Base-by-base conservation (phyloP, 169 alveolate species). In the Babesia ovata region DNA sequence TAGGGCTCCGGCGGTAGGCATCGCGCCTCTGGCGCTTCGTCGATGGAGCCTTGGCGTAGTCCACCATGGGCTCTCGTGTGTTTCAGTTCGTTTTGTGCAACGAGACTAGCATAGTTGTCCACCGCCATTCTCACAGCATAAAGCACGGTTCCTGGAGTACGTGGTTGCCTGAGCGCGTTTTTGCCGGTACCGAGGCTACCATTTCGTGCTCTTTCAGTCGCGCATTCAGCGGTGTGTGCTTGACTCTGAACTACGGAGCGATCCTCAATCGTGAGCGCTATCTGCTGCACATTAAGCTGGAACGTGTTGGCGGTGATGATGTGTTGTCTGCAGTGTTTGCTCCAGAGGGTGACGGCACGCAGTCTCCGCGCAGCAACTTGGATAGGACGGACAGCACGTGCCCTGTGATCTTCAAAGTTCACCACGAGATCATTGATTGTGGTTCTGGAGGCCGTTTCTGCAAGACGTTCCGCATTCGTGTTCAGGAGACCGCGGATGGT, bases 121-220 rank as follows among this genome's bases (percentile, higher is more conserved):
- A 61, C 53, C 74, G 90, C 19, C 56, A 73, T 50, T 44, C 62
- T 1, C 86, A 73, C 36, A 75, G 48, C 67, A 33, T 83, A 21
- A 11, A 44, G 42, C 90, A 83, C 48, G 85, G 90, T 49, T 33
- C 71, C 16, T 83, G 90, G 90, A 9, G 36, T 19, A 44, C 90
- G 44, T 83, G 90, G 90, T 60, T 83, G 16, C 90, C 90, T 3
- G 90, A 83, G 42, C 72, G 67, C 33, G 36, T 81, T 11, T 44
- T 42, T 14, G 53, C 86, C 22, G 65, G 75, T 6, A 24, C 79
- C 21, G 79, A 54, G 4, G 76, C 66, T 39, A 45, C 81, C 6
- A 21, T 74, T 0, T 67, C 85, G 0, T 83, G 72, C 76, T 26
- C 42, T 16, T 44, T 56, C 24, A 83, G 44, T 28, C 74, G 82